Base-by-base conservation (phyloP, 345 rosid species). In the Geranium brycei region DNA sequence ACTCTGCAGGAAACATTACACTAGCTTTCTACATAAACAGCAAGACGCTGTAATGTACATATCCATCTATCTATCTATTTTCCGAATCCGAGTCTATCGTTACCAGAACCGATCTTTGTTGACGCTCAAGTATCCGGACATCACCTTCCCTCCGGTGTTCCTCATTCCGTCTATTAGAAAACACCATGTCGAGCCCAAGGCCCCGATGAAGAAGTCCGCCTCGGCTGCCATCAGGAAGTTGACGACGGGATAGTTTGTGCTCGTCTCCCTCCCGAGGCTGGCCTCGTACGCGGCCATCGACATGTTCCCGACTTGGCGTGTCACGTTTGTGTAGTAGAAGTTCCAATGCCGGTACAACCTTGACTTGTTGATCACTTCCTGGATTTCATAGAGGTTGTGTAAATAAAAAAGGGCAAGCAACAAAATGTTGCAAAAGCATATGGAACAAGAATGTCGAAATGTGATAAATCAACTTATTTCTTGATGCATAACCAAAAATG, bases 101-200 rank as follows among this genome's bases (percentile, higher is more conserved):
- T 88, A 93, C 99, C 99, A 93, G 79, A 93, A 93, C 23, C 97
- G 61, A 60, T 93, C 99, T 75, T 84, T 90, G 69, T 93, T 93
- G 47, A 93, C 99, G 62, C 95, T 90, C 63, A 93, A 72, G 72
- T 90, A 93, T 66, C 97, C 99, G 0, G 92, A 82, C 95, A 90
- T 82, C 56, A 88, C 96, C 69, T 93, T 93, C 55, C 99, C 99
- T 31, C 95, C 97, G 0, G 99, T 93, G 23, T 86, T 90, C 74
- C 99, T 83, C 97, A 93, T 93, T 23, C 97, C 95, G 23, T 90
- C 99, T 4, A 93, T 90, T 56, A 93, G 91, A 70, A 75, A 93
- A 71, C 96, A 90, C 99, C 99, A 93, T 8, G 99, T 93, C 1
- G 99, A 93, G 23, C 97, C 97, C 69, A 93, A 70, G 38, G 99